Evolutionary conservation across 495 filamentous ascomycete genomes (phyloP).

Genomic region (Aspergillus diversus): DNA sequence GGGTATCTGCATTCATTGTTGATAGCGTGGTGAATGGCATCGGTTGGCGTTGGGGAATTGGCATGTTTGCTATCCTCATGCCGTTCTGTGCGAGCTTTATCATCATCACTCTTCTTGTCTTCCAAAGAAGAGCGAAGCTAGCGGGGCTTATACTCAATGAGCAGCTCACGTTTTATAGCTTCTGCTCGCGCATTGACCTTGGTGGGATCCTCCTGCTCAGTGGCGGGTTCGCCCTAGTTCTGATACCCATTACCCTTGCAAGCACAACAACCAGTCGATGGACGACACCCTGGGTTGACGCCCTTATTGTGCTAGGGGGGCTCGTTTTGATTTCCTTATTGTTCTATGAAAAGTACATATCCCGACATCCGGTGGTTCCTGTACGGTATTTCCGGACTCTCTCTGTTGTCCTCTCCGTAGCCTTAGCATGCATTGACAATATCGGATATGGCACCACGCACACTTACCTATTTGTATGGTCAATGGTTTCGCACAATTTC

Average conservation of each 20-base stretch:
- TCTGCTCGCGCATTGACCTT: conserved; percentile 52
- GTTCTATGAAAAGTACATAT: conserved; percentile 47
- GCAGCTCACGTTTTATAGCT: conserved; percentile 40
- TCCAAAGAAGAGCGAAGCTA: conserved; percentile 41
- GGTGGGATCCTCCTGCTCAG: conserved; percentile 47
- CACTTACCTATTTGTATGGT: conserved; percentile 53
- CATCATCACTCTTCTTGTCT: conserved; percentile 48
- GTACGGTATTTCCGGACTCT: conserved; percentile 46
- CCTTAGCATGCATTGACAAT: conserved; percentile 43
- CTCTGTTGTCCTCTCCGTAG: conserved; percentile 42
- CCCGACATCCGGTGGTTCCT: conserved; percentile 48
- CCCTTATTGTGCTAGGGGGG: conserved; percentile 44
- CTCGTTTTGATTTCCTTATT: conserved; percentile 40
- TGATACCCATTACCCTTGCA: conserved; percentile 47
- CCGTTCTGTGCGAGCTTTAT: conserved; percentile 51
- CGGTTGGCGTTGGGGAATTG: conserved; percentile 56
- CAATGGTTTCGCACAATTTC: conserved; percentile 44
- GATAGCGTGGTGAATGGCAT: conserved; percentile 49
- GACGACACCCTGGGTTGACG: conserved; percentile 48
- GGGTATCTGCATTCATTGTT: conserved; percentile 48
- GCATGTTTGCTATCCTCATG: conserved; percentile 55
- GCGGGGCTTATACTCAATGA: conserved; percentile 35
- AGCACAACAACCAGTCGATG: conserved; percentile 41
- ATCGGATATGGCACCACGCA: conserved; percentile 46
- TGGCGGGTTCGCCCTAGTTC: conserved; percentile 37